Conservation (phyloP, 2,329 filamentous ascomycete genomes). For the Fusarium sp. region DNA sequence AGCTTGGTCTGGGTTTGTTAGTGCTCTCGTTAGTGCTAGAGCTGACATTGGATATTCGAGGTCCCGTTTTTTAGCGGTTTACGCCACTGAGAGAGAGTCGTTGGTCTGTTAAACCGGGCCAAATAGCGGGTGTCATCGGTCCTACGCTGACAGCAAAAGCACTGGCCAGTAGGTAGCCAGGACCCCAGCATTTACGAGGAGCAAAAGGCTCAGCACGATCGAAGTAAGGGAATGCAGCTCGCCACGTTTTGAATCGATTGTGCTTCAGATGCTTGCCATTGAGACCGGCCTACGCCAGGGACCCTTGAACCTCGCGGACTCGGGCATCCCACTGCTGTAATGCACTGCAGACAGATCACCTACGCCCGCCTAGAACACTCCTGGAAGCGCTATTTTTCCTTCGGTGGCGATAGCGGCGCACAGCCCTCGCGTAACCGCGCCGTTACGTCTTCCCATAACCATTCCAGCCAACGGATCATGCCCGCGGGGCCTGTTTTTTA, state of each 20-base stretch:
- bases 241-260: conserved; percentile 10
- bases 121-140: conserved; percentile 12
- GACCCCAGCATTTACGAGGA: not conserved
- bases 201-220: conserved; percentile 1
- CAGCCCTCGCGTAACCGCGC: not conserved
- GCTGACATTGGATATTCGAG: not conserved
- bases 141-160: not conserved
- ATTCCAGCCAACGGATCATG: conserved; percentile 18
- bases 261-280: not conserved
- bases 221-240: conserved; percentile 9
- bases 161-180: not conserved
- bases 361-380: conserved; percentile 3
- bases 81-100: not conserved
- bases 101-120: not conserved
- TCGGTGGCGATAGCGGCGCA: conserved; percentile 6
- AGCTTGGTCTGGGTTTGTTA: not conserved
- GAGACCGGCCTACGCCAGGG: too few species aligned
- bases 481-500: not conserved
- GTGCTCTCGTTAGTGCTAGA: not conserved
- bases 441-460: not conserved
- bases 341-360: too few species aligned
- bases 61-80: conserved; percentile 1
- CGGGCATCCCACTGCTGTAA: too few species aligned
- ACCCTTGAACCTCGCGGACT: not conserved
- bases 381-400: conserved; percentile 1